These are phyloP conservation scores for Quercus phellos DNA, from an alignment of 331 rosid genomes.

Conservation along the genomic window DNA sequence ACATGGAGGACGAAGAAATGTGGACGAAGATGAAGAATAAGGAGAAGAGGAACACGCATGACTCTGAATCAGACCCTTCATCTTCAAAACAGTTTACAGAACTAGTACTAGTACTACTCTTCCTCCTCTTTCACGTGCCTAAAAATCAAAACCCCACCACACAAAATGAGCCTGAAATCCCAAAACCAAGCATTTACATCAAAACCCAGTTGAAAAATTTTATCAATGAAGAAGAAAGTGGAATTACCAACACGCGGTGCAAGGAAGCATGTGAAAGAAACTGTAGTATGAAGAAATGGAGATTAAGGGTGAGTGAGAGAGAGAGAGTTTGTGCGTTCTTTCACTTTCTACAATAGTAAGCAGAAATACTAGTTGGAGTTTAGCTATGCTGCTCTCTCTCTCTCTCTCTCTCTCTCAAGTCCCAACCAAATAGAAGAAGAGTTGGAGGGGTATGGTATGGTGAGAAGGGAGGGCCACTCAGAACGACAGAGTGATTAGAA, in stretches of 20 bases:
- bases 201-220: neutral
- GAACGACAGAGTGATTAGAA: neutral
- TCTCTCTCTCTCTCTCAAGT: too few relatives aligned
- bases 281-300: neutral
- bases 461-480: neutral
- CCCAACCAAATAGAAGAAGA: too few relatives aligned
- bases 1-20: constrained; percentile 42
- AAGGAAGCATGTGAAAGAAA: neutral
- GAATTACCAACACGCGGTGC: neutral
- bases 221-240: neutral
- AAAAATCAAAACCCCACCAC: neutral
- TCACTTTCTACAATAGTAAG: neutral
- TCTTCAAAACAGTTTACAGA: neutral
- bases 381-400: too few relatives aligned
- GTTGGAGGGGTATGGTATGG: neutral
- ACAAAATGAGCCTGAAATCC: neutral
- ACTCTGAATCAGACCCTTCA: neutral
- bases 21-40: constrained; percentile 42
- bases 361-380: neutral
- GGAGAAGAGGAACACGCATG: constrained; percentile 27
- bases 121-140: neutral
- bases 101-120: neutral
- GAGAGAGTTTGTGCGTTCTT: neutral
- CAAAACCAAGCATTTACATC: neutral
- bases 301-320: neutral